Conservation (phyloP, 139 green algal genomes). For the Chlamydomonas asymmetrica region DNA sequence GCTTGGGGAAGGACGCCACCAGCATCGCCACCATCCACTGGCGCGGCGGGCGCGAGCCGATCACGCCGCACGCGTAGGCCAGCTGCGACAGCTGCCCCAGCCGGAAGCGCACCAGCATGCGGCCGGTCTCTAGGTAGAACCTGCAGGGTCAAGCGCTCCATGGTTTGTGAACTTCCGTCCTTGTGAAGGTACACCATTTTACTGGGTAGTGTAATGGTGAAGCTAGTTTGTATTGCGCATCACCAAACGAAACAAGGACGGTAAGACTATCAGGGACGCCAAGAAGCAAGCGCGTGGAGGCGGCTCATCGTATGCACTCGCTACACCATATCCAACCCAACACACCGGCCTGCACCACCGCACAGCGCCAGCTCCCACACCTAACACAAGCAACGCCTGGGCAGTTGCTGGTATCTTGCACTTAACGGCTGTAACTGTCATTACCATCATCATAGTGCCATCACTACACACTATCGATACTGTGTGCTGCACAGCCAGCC, state of each 20-base stretch:
- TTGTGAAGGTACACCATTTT: background rate
- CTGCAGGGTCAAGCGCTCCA: background rate
- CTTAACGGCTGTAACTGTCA: too few relatives aligned
- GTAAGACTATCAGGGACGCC: background rate
- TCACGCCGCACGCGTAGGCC: constrained; percentile 9
- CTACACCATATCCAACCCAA: too few relatives aligned
- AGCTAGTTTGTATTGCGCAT: background rate
- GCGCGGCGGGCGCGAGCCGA: constrained; percentile 8
- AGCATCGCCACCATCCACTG: constrained; percentile 35
- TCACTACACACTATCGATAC: too few relatives aligned
- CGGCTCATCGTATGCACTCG: background rate
- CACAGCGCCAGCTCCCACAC: too few relatives aligned
- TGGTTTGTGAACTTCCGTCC: background rate
- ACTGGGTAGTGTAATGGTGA: too few relatives aligned
- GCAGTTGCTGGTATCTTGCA: too few relatives aligned
- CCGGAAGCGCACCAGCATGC: constrained; percentile 23
- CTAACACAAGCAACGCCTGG: too few relatives aligned
- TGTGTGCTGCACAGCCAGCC: background rate
- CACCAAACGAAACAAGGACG: background rate
- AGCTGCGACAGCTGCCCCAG: constrained; percentile 9
- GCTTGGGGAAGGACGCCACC: constrained; percentile 14
- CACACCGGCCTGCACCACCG: too few relatives aligned
- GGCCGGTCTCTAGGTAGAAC: constrained; percentile 35
- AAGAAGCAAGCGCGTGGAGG: background rate
- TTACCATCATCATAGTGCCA: too few relatives aligned